Evolutionary conservation across 345 rosid species (phyloP).

Genomic region (Rubroshorea leprosula): DNA sequence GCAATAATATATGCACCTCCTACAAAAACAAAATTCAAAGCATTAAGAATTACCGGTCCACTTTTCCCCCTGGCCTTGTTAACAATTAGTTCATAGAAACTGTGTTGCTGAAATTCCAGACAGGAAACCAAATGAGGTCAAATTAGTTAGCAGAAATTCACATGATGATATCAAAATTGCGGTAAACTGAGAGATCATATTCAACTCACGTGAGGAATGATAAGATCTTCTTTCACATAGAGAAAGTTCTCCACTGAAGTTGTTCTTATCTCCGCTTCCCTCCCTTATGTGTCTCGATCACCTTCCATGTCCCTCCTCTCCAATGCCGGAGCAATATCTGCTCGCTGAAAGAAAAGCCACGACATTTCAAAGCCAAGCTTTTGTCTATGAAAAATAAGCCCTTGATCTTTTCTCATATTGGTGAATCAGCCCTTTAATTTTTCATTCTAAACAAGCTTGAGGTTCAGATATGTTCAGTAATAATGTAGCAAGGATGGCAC

Average conservation of each 20-base stretch:
- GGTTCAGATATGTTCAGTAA: too few relatives aligned
- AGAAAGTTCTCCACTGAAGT: conserved; percentile 95
- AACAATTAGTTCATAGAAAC: conserved; percentile 91
- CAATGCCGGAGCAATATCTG: too few relatives aligned
- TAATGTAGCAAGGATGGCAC: too few relatives aligned
- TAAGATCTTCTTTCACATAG: conserved; percentile 96
- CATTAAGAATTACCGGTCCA: conserved; percentile 73
- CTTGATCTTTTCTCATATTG: too few relatives aligned
- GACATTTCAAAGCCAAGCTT: too few relatives aligned
- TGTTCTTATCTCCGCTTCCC: conserved; percentile 67
- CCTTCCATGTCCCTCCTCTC: too few relatives aligned
- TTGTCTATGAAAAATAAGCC: too few relatives aligned
- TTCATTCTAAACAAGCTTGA: too few relatives aligned
- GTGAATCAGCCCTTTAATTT: too few relatives aligned
- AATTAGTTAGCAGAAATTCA: conserved; percentile 10
- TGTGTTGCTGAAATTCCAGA: conserved; percentile 78
- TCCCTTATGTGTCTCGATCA: too few relatives aligned
- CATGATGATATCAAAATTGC: background rate
- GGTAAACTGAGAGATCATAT: conserved; percentile 1
- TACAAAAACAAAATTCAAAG: background rate
- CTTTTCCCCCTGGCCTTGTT: conserved; percentile 99
- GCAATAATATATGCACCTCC: background rate
- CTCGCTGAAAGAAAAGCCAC: too few relatives aligned
- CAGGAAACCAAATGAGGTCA: conserved; percentile 8
- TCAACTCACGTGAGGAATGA: conserved; percentile 88